Evolutionary conservation across 2,329 filamentous ascomycete species (phyloP), one percentile per base, ranked within the genome.

Genomic region (Aspergillus udagawae): DNA sequence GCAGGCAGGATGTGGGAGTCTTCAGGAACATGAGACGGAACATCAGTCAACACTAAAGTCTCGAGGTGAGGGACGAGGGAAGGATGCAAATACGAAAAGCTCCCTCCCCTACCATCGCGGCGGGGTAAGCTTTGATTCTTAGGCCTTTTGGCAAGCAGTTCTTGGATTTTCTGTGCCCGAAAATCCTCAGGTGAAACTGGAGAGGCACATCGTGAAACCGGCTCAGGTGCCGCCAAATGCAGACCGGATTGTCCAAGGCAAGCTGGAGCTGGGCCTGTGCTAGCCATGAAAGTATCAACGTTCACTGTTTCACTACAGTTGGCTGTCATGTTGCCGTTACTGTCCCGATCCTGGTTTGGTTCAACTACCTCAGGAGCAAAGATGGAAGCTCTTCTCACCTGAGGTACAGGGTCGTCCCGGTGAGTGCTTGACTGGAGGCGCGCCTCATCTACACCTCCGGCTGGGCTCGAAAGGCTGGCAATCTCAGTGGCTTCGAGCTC

Each of bases 31-130:
- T 75, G 70, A 4, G 71, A 73, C 0, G 84, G 84, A 1, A 86
- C 77, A 58, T 83, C 79, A 1, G 83, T 86, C 48, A 87, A 70
- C 2, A 84, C 76, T 4, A 87, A 66, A 0, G 81, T 83, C 52
- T 79, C 76, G 8, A 86, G 65, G 51, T 81, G 79, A 10, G 82
- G 79, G 3, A 86, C 69, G 71, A 82, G 80, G 10, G 77, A 81
- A 14, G 83, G 83, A 64, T 85, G 82, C 8, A 86, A 70, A 54
- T 68, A 72, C 2, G 67, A 67, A 20, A 71, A 67, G 32, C 65
- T 62, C 47, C 54, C 64, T 56, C 66, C 64, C 62, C 61, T 67
- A n/a, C 57, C 65, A 52, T 64, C 59, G 44, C 65, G 69, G 4
- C 67, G 65, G 48, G 70, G 68, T 35, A 71, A 61, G 32, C 64